Evolutionary conservation across 305 asterid genomes (phyloP).

Genomic region (Galium porrigens): DNA sequence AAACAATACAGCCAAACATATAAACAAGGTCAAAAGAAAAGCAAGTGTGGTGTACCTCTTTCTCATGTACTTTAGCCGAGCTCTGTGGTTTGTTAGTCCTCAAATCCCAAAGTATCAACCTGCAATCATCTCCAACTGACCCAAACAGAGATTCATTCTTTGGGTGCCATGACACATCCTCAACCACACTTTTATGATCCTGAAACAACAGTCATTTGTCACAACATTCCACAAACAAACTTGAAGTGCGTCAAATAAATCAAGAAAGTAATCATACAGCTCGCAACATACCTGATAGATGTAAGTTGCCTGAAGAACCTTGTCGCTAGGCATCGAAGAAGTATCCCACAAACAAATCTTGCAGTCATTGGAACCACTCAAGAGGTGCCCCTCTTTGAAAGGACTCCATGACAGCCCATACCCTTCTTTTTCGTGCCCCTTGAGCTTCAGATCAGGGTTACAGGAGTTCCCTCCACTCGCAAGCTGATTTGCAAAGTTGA

Average conservation of each 20-base stretch:
- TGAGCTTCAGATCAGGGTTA: slow-evolving; percentile 58
- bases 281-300: slow-evolving; percentile 39
- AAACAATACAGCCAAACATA: neutral
- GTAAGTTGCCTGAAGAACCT: slow-evolving; percentile 46
- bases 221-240: slow-evolving; percentile 5
- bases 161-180: slow-evolving; percentile 78
- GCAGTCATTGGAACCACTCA: slow-evolving; percentile 83
- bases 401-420: slow-evolving; percentile 90
- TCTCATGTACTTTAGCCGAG: slow-evolving; percentile 54
- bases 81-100: slow-evolving; percentile 70
- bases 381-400: slow-evolving; percentile 57
- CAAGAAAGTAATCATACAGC: neutral
- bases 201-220: slow-evolving; percentile 18
- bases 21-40: neutral
- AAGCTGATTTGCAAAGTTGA: slow-evolving; percentile 46
- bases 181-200: slow-evolving; percentile 72
- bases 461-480: slow-evolving; percentile 25
- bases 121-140: slow-evolving; percentile 91
- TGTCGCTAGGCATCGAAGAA: slow-evolving; percentile 46
- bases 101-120: slow-evolving; percentile 75
- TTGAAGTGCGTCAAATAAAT: neutral
- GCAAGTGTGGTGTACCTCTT: slow-evolving; percentile 40
- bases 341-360: slow-evolving; percentile 84
- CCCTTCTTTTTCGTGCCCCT: slow-evolving; percentile 84
- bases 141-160: slow-evolving; percentile 70